Conservation (phyloP, 2,329 filamentous ascomycete genomes). For the Amauroascus niger region DNA sequence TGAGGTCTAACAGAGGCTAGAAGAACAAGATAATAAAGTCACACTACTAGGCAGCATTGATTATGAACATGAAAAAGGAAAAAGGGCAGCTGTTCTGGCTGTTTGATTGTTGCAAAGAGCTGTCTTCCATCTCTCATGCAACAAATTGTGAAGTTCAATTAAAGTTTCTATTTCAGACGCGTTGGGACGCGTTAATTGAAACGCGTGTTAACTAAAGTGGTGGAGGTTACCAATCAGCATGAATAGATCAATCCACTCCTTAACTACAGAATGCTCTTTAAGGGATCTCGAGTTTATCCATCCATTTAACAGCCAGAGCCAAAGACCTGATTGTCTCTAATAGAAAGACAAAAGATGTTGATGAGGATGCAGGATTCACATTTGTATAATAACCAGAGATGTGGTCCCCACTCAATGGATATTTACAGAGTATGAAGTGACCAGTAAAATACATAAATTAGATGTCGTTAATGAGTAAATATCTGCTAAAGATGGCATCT, state of each 20-base stretch:
- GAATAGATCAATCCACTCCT: too few species aligned
- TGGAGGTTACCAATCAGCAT: neutral
- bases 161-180: slow-evolving; percentile 4
- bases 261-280: too few species aligned
- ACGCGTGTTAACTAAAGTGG: slow-evolving; percentile 1
- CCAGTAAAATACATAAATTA: too few species aligned
- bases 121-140: neutral
- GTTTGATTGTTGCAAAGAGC: neutral
- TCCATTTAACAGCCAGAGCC: too few species aligned
- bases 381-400: too few species aligned
- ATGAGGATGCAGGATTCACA: too few species aligned
- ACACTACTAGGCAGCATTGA: neutral
- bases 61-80: neutral
- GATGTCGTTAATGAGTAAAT: neutral
- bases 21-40: neutral
- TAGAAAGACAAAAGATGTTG: too few species aligned
- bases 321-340: too few species aligned
- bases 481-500: neutral
- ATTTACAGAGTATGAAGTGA: too few species aligned
- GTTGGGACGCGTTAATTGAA: neutral
- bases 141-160: neutral
- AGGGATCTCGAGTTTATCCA: too few species aligned
- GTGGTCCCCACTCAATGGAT: too few species aligned
- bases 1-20: neutral
- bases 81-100: neutral